A percentile compares a stretch with the other conserved stretches of the same genome.
Evolutionary conservation across 129 eudicot species (phyloP).

Genomic region (Kitagawia praeruptora): DNA sequence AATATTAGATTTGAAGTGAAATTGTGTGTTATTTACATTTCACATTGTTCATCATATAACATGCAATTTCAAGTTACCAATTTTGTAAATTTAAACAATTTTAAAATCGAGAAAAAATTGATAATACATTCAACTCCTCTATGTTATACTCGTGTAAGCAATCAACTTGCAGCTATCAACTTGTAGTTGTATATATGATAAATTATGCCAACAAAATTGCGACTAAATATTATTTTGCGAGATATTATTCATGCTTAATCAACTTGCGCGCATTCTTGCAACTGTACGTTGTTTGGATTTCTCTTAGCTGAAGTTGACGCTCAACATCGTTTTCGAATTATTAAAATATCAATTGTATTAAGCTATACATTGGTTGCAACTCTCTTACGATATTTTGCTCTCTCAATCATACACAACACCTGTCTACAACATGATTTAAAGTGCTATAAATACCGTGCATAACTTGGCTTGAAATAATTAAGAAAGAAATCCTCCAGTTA

Average conservation of each 20-base stretch:
- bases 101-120: too few relatives aligned
- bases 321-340: neutral
- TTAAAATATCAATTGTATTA: neutral
- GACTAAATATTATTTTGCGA: neutral
- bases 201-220: too few relatives aligned
- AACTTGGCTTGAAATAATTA: neutral
- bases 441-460: slow-evolving; percentile 1
- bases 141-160: too few relatives aligned
- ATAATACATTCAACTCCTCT: too few relatives aligned
- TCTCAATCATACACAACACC: slow-evolving; percentile 1
- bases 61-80: too few relatives aligned
- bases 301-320: neutral
- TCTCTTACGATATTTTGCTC: neutral
- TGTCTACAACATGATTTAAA: neutral
- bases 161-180: too few relatives aligned
- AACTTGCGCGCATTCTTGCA: neutral
- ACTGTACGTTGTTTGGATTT: neutral
- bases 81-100: too few relatives aligned
- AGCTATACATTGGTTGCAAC: neutral
- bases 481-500: neutral
- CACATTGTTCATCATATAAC: too few relatives aligned
- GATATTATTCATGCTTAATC: neutral
- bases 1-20: too few relatives aligned
- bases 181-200: too few relatives aligned
- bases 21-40: too few relatives aligned